These are phyloP conservation scores for Wickerhamomyces chaumierensis DNA, from an alignment of 805 yeast genomes.

Conservation along the genomic window DNA sequence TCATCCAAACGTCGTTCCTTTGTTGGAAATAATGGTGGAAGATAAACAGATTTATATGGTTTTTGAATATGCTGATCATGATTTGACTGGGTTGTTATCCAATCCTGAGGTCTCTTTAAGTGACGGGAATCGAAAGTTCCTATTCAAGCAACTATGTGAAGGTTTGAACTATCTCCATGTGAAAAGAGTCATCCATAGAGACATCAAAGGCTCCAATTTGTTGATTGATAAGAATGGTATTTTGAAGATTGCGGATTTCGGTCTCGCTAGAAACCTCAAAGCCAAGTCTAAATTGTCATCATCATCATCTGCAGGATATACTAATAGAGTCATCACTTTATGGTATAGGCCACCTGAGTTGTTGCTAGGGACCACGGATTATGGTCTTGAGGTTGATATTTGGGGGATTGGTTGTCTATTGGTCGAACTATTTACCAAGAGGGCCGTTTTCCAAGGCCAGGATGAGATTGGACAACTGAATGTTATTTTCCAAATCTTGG, in stretches of 20 bases:
- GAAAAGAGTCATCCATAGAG: constrained; percentile 64
- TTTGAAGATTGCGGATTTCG: constrained; percentile 72
- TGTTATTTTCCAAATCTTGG: constrained; percentile 73
- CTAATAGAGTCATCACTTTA: constrained; percentile 88
- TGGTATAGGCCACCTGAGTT: constrained; percentile 98
- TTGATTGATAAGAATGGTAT: constrained; percentile 51
- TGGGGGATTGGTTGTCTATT: constrained; percentile 96
- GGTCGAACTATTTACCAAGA: constrained; percentile 65
- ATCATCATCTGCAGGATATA: too few species aligned
- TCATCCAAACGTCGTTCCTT: constrained; percentile 72
- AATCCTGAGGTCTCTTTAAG: constrained; percentile 58
- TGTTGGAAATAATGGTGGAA: constrained; percentile 86
- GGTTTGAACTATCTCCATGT: constrained; percentile 64
- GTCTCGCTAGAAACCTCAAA: constrained; percentile 70
- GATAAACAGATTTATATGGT: constrained; percentile 68
- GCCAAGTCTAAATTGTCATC: too few species aligned
- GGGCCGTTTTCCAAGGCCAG: constrained; percentile 75
- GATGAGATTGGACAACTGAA: constrained; percentile 81
- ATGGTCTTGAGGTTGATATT: constrained; percentile 83
- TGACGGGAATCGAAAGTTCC: constrained; percentile 53
- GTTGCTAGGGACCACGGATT: constrained; percentile 79
- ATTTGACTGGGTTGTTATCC: constrained; percentile 74
- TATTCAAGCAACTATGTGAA: constrained; percentile 52
- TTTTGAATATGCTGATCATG: constrained; percentile 89
- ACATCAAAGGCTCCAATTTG: constrained; percentile 74